Evolutionary conservation across 495 filamentous ascomycete species (phyloP).

Genomic region (Aspergillus indologenus): DNA sequence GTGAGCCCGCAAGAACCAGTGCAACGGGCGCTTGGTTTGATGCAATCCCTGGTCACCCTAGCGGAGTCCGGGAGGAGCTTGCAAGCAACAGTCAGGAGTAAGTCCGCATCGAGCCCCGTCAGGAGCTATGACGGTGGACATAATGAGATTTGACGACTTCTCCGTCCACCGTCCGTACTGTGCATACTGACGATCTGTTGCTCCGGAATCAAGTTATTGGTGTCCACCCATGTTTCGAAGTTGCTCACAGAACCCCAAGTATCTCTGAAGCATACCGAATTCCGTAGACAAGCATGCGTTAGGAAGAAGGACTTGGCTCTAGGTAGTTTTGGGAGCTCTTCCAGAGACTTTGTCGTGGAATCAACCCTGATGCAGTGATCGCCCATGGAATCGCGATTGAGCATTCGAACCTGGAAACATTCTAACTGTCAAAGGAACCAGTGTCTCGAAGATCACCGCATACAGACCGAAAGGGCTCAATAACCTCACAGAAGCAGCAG

Average conservation of each 20-base stretch:
- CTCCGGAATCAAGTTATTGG: neutral
- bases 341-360: neutral
- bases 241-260: neutral
- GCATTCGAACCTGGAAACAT: neutral
- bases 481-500: conserved; percentile 1
- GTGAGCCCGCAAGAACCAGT: conserved; percentile 4
- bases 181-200: neutral
- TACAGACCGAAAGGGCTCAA: neutral
- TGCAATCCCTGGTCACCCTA: neutral
- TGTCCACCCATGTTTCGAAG: neutral
- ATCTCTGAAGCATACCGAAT: neutral
- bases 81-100: neutral
- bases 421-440: neutral
- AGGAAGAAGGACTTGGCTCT: too few species aligned
- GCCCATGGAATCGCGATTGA: neutral
- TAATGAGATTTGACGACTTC: neutral
- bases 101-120: neutral
- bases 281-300: too few species aligned
- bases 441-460: neutral
- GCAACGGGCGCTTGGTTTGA: neutral
- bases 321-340: neutral
- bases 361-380: neutral
- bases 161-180: neutral
- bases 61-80: neutral
- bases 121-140: neutral